These are phyloP conservation scores for Cladobotryum mycophilum DNA, from an alignment of 2,329 filamentous ascomycete species.

Conservation along the genomic window DNA sequence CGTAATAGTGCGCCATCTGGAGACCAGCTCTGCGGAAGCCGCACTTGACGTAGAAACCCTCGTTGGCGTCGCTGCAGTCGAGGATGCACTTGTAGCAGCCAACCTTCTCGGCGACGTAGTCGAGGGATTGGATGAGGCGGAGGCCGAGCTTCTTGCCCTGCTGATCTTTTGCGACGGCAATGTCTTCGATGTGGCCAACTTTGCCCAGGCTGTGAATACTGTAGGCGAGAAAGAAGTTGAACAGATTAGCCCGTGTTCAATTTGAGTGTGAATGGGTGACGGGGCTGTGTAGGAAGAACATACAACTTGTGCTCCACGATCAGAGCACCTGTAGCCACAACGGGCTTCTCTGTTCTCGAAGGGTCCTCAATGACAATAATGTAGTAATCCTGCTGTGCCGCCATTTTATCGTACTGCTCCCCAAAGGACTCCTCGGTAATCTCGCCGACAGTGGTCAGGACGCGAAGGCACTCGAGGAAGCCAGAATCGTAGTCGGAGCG, in stretches of 20 bases:
- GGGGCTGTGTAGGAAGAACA: constrained; percentile 25
- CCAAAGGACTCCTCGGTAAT: constrained; percentile 69
- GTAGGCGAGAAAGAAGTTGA: constrained; percentile 5
- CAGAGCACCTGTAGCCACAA: constrained; percentile 88
- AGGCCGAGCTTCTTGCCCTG: constrained; percentile 96
- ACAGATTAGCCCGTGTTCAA: too few species aligned
- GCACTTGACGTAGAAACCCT: constrained; percentile 97
- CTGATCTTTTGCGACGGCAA: constrained; percentile 89
- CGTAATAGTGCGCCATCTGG: constrained; percentile 97
- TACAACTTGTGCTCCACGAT: constrained; percentile 93
- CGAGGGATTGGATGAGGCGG: constrained; percentile 87
- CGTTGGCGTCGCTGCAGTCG: constrained; percentile 92
- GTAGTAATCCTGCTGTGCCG: constrained; percentile 70
- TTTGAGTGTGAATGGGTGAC: constrained; percentile 12
- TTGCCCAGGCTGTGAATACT: constrained; percentile 74
- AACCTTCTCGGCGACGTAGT: constrained; percentile 77
- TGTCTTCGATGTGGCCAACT: constrained; percentile 96
- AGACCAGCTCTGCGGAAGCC: constrained; percentile 87
- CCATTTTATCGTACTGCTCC: constrained; percentile 77
- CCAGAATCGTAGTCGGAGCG: constrained; percentile 71
- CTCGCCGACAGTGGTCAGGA: constrained; percentile 89
- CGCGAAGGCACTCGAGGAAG: constrained; percentile 85
- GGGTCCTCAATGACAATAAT: constrained; percentile 79
- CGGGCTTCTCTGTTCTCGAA: constrained; percentile 43
- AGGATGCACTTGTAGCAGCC: constrained; percentile 97